A percentile compares a stretch with the other conserved stretches of the same genome.
Evolutionary conservation across 139 green algal genomes (phyloP).

Genomic region (Chlamydomonas schloesseri): DNA sequence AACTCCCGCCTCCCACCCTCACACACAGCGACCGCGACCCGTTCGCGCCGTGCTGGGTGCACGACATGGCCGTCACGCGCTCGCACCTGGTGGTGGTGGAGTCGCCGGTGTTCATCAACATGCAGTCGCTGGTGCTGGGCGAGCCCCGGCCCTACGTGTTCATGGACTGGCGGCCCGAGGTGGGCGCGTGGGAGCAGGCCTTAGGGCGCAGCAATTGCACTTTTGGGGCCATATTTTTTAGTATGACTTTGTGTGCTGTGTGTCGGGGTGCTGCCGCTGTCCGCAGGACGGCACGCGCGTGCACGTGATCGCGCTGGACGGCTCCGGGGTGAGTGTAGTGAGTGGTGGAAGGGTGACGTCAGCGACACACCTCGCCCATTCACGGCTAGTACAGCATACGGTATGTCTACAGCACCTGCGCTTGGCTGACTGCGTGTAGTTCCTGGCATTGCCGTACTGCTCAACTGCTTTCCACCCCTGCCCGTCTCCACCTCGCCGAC

Average conservation of each 20-base stretch:
- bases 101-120: conserved; percentile 78
- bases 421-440: too few species aligned
- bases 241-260: too few species aligned
- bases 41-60: conserved; percentile 78
- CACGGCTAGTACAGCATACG: too few species aligned
- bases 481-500: neutral
- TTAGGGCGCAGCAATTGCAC: neutral
- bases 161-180: conserved; percentile 83
- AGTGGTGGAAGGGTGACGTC: too few species aligned
- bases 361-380: too few species aligned
- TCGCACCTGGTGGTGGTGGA: conserved; percentile 72
- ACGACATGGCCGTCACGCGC: conserved; percentile 81
- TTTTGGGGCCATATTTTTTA: too few species aligned
- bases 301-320: conserved; percentile 74
- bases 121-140: conserved; percentile 62
- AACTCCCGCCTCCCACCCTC: neutral
- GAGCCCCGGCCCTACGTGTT: conserved; percentile 62
- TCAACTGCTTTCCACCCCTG: too few species aligned
- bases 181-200: neutral
- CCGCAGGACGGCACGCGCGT: conserved; percentile 60
- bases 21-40: conserved; percentile 54
- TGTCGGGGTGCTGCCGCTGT: too few species aligned
- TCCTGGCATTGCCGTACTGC: too few species aligned
- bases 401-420: too few species aligned
- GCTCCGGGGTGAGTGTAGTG: conserved; percentile 50